These are phyloP conservation scores for Maudiozyma saulgeensis DNA, from an alignment of 805 yeast species.

Conservation along the genomic window DNA sequence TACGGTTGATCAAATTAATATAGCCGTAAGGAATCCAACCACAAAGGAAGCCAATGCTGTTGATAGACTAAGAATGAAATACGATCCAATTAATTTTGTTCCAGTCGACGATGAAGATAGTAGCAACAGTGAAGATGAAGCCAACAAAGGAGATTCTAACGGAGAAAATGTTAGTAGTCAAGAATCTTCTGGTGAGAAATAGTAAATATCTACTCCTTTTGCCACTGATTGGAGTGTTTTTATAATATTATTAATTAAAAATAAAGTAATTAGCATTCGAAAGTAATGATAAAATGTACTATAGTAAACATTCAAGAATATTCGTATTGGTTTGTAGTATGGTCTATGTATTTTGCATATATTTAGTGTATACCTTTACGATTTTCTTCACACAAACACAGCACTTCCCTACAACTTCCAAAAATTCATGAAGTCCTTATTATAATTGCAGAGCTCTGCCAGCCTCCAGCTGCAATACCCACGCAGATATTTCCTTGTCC, in stretches of 20 bases:
- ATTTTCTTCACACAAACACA: too few species aligned
- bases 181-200: not conserved
- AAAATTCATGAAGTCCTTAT: not conserved
- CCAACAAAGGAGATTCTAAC: conserved; percentile 1
- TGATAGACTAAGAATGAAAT: conserved; percentile 50
- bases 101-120: conserved; percentile 25
- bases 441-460: conserved; percentile 45
- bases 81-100: conserved; percentile 59
- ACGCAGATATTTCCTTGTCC: conserved; percentile 38
- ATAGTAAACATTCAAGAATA: not conserved
- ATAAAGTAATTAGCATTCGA: not conserved
- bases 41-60: conserved; percentile 47
- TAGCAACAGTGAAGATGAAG: conserved; percentile 8
- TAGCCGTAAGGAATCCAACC: conserved; percentile 53
- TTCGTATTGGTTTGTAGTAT: not conserved
- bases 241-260: not conserved
- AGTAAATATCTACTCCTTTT: not conserved
- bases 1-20: conserved; percentile 46
- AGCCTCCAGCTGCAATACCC: conserved; percentile 65
- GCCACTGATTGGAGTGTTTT: not conserved
- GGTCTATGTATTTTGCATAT: too few species aligned
- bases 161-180: not conserved
- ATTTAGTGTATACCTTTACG: too few species aligned
- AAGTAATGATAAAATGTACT: not conserved
- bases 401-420: not conserved